Evolutionary conservation across 106 monocot species (phyloP).

Genomic region (Dendrobium nobile): DNA sequence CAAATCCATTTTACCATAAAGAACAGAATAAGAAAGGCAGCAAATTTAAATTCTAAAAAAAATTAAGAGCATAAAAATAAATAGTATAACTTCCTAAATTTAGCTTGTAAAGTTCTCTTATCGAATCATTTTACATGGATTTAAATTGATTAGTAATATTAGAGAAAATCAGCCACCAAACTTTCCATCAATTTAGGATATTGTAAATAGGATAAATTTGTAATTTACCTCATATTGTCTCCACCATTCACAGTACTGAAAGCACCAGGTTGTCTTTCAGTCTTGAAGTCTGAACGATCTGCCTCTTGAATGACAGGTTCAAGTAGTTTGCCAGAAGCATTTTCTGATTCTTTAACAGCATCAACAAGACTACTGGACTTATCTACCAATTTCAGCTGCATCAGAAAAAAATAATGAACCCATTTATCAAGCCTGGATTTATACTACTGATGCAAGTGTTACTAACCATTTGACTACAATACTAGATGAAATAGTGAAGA

Average conservation of each 20-base stretch:
- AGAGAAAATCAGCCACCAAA: not conserved
- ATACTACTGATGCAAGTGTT: not conserved
- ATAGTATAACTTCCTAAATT: not conserved
- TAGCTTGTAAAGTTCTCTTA: not conserved
- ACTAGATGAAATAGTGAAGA: not conserved
- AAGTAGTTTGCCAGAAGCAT: constrained; percentile 2
- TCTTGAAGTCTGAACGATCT: not conserved
- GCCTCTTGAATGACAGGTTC: not conserved
- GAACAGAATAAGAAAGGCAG: not conserved
- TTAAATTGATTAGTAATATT: not conserved
- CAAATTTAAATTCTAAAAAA: not conserved
- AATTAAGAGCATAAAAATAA: not conserved
- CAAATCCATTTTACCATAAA: not conserved
- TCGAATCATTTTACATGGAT: not conserved
- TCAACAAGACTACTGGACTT: not conserved
- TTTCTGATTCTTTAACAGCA: not conserved
- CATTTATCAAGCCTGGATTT: not conserved
- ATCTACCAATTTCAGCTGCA: not conserved
- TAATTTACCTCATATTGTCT: not conserved
- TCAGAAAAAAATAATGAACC: not conserved
- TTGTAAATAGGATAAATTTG: not conserved
- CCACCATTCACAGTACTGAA: not conserved
- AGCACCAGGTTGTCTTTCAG: not conserved
- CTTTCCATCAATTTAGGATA: not conserved
- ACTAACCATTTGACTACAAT: not conserved